Evolutionary conservation across 108 stramenopile genomes (phyloP).

Genomic region (Pseudonitzschia pungens): DNA sequence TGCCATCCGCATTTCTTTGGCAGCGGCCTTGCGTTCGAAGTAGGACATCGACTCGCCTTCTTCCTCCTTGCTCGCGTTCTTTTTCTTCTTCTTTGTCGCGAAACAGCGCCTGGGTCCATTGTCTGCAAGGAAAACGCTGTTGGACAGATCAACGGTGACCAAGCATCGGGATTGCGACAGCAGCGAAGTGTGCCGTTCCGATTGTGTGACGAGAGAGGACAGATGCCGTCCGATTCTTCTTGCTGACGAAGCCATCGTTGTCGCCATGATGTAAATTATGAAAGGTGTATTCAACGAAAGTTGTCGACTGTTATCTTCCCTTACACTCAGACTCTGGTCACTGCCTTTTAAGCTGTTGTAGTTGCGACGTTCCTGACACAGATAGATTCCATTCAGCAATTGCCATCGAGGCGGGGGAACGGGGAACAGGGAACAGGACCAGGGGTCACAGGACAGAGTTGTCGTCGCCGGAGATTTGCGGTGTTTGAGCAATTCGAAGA

Average conservation of each 20-base stretch:
- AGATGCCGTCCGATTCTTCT: constrained; percentile 6
- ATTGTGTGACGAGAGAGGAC: background rate
- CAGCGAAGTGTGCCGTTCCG: background rate
- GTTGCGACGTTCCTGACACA: background rate
- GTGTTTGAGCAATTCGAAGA: too few species aligned
- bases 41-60: constrained; percentile 4
- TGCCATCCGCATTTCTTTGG: constrained; percentile 58
- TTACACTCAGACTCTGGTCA: background rate
- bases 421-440: too few species aligned
- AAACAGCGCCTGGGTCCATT: background rate
- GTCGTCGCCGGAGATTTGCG: too few species aligned
- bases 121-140: background rate
- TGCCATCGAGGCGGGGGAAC: too few species aligned
- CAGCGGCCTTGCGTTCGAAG: constrained; percentile 47
- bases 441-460: too few species aligned
- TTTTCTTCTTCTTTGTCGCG: constrained; percentile 9
- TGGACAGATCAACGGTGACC: background rate
- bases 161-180: background rate
- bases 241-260: constrained; percentile 3
- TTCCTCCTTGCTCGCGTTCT: background rate
- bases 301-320: background rate
- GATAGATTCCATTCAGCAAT: background rate
- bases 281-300: background rate
- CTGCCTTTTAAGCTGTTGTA: background rate
- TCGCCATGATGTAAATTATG: background rate